Conservation (phyloP, 1,139 yeast species). For the Blastobotrys persicus region DNA sequence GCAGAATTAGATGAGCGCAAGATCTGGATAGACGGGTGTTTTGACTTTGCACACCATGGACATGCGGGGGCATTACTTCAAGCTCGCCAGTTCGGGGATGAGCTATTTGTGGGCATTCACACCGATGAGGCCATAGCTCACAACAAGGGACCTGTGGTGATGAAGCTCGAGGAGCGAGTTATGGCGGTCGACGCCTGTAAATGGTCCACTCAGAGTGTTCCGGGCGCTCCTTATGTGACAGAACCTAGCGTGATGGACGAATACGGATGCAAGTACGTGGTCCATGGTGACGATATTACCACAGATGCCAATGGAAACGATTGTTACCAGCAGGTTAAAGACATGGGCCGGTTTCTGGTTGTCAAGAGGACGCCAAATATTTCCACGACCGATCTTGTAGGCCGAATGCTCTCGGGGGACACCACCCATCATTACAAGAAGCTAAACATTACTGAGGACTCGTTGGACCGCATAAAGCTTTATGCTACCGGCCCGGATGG, state of each 20-base stretch:
- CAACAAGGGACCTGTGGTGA: conserved; percentile 93
- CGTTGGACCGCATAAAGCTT: conserved; percentile 43
- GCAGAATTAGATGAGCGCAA: conserved; percentile 14
- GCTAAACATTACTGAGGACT: conserved; percentile 23
- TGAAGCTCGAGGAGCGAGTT: conserved; percentile 75
- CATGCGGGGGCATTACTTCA: conserved; percentile 97
- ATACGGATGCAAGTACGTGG: conserved; percentile 79
- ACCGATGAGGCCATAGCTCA: conserved; percentile 78
- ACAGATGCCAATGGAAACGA: conserved; percentile 95
- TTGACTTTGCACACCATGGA: conserved; percentile 96
- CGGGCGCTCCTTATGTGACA: conserved; percentile 93
- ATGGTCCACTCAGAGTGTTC: conserved; percentile 76
- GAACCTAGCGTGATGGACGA: conserved; percentile 75
- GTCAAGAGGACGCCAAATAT: conserved; percentile 93
- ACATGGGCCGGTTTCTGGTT: conserved; percentile 78
- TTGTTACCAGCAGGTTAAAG: conserved; percentile 81
- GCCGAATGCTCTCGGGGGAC: conserved; percentile 67
- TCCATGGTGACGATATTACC: conserved; percentile 97
- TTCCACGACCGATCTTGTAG: conserved; percentile 91
- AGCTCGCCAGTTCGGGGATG: conserved; percentile 75
- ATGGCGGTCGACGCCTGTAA: conserved; percentile 85
- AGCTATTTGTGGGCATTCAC: conserved; percentile 84
- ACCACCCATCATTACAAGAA: conserved; percentile 56
- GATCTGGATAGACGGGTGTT: conserved; percentile 93
- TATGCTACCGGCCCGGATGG: conserved; percentile 76